These are phyloP conservation scores for Debaryomyces sp. DNA, from an alignment of 1,139 yeast species.

Conservation along the genomic window DNA sequence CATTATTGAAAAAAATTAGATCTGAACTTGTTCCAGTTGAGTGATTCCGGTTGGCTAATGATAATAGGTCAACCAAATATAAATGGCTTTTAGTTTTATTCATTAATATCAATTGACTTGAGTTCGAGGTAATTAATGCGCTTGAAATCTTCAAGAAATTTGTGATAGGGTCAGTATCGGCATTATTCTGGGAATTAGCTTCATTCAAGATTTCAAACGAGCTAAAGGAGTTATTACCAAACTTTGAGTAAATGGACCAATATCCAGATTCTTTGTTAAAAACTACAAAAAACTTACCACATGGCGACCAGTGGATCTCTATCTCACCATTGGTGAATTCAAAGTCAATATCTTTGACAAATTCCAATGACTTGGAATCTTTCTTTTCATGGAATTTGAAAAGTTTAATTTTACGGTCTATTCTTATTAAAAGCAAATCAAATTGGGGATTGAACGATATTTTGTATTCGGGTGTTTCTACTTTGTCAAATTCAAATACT, in stretches of 20 bases:
- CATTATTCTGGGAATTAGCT: constrained; percentile 20
- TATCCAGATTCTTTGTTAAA: constrained; percentile 23
- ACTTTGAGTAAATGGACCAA: constrained; percentile 41
- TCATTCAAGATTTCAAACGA: constrained; percentile 30
- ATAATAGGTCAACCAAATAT: constrained; percentile 25
- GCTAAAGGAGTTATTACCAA: constrained; percentile 37
- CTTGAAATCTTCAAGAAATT: constrained; percentile 26
- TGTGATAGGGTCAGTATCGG: constrained; percentile 13
- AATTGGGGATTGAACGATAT: constrained; percentile 30
- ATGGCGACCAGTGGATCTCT: constrained; percentile 34
- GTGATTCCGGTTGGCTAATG: constrained; percentile 15
- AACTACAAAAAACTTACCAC: constrained; percentile 37
- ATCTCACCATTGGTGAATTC: constrained; percentile 8
- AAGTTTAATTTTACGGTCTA: constrained; percentile 14
- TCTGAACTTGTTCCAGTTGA: neutral
- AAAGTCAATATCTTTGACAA: constrained; percentile 16
- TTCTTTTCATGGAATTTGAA: constrained; percentile 16
- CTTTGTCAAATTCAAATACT: constrained; percentile 12
- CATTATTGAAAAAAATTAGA: constrained; percentile 26
- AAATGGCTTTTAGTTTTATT: constrained; percentile 21
- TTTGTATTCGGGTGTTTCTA: constrained; percentile 9
- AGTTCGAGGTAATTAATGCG: constrained; percentile 30
- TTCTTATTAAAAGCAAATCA: constrained; percentile 23
- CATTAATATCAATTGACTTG: constrained; percentile 27
- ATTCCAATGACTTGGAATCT: constrained; percentile 11